A percentile compares a stretch with the other conserved stretches of the same genome.
Evolutionary conservation across 768 basidiomycete genomes (phyloP).

Genomic region (Kwoniella pini): DNA sequence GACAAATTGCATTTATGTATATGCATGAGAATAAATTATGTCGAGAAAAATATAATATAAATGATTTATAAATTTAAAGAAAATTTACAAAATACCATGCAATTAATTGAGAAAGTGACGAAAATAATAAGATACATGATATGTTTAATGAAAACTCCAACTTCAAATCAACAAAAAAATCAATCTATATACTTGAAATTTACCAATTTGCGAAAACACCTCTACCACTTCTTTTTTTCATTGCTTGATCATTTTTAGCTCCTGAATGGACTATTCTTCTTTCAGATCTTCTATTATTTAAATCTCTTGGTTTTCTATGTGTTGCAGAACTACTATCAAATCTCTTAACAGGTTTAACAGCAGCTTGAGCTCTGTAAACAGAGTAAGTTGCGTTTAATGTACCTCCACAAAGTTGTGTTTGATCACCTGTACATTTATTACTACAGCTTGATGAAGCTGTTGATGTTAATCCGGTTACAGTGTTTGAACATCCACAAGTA

Average conservation of each 20-base stretch:
- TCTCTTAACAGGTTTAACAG: slow-evolving; percentile 11
- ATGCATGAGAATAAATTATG: too few relatives aligned
- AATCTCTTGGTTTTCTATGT: not conserved
- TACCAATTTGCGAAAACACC: slow-evolving; percentile 20
- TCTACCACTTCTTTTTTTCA: slow-evolving; percentile 8
- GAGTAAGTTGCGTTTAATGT: slow-evolving; percentile 9
- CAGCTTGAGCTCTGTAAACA: slow-evolving; percentile 21
- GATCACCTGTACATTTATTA: slow-evolving; percentile 21
- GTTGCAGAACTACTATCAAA: slow-evolving; percentile 15
- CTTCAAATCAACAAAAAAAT: not conserved
- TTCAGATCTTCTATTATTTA: not conserved
- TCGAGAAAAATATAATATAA: too few relatives aligned
- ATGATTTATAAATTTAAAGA: too few relatives aligned
- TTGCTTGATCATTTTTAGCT: not conserved
- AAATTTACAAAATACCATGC: too few relatives aligned
- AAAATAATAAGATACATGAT: slow-evolving; percentile 1
- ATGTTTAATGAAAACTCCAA: not conserved
- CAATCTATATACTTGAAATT: not conserved
- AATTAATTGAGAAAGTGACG: too few relatives aligned
- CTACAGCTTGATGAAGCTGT: slow-evolving; percentile 4
- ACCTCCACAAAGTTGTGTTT: slow-evolving; percentile 18
- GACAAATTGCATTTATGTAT: too few relatives aligned
- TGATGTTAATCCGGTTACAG: slow-evolving; percentile 10
- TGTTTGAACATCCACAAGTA: slow-evolving; percentile 35
- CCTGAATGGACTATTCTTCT: slow-evolving; percentile 5